Evolutionary conservation across 164 flowering plant genomes (phyloP).

Genomic region (Aristolochia californica): DNA sequence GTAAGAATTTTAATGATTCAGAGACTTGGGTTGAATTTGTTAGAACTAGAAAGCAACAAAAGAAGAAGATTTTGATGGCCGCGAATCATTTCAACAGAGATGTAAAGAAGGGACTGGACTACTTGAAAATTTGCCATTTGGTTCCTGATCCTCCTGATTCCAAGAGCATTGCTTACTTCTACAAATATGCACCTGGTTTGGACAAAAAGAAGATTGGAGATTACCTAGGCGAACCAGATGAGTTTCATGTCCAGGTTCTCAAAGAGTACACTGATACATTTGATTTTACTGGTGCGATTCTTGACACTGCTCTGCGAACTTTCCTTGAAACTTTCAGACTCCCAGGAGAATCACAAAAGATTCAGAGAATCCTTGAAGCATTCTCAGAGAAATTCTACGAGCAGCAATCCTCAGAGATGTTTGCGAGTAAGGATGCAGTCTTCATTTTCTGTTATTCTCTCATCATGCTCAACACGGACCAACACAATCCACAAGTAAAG

Average conservation of each 20-base stretch:
- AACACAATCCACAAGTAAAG: constrained; percentile 30
- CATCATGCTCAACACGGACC: constrained; percentile 30
- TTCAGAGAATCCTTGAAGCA: constrained; percentile 30
- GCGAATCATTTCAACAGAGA: constrained; percentile 26
- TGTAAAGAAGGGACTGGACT: constrained; percentile 27
- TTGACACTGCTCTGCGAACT: constrained; percentile 27
- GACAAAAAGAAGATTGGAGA: constrained; percentile 29
- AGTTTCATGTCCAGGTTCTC: constrained; percentile 28
- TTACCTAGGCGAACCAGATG: constrained; percentile 27
- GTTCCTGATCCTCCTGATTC: constrained; percentile 29
- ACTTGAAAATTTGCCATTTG: constrained; percentile 23
- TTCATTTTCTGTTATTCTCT: background rate
- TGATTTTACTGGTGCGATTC: constrained; percentile 26
- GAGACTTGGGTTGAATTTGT: constrained; percentile 22
- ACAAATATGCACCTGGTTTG: constrained; percentile 27
- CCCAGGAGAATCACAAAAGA: constrained; percentile 38
- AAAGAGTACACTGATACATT: constrained; percentile 29
- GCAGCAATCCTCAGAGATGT: constrained; percentile 27
- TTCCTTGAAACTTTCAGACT: constrained; percentile 29
- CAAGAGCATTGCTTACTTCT: constrained; percentile 28
- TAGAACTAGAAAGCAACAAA: constrained; percentile 20
- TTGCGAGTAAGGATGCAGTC: constrained; percentile 31
- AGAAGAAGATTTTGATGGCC: constrained; percentile 21
- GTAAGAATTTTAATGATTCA: constrained; percentile 24
- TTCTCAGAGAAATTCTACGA: constrained; percentile 36